These are phyloP conservation scores for Colletotrichum sp. DNA, from an alignment of 2,329 filamentous ascomycete species.

Conservation along the genomic window DNA sequence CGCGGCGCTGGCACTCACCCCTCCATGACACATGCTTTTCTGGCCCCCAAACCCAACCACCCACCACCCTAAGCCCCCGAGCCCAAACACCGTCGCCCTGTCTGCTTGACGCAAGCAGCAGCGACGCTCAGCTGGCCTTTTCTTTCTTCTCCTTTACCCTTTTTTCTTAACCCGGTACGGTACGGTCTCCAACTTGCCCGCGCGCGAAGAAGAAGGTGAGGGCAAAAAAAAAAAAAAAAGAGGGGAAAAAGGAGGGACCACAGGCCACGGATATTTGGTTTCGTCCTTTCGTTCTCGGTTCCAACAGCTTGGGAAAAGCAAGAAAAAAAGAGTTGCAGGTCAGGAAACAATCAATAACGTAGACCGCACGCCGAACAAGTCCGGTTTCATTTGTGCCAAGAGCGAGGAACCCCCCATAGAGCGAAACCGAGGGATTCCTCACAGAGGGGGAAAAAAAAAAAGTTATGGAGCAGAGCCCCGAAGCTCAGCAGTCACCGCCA, in stretches of 20 bases:
- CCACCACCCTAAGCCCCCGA: background rate
- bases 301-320: background rate
- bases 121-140: background rate
- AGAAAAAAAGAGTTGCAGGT: background rate
- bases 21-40: background rate
- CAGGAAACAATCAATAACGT: background rate
- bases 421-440: background rate
- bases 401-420: background rate
- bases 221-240: background rate
- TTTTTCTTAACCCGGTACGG: background rate
- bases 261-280: background rate
- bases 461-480: constrained; percentile 18
- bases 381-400: constrained; percentile 6
- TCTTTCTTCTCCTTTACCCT: background rate
- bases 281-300: background rate
- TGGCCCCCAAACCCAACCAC: background rate
- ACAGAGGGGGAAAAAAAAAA: background rate
- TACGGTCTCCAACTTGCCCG: background rate
- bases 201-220: background rate
- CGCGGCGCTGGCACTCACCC: background rate
- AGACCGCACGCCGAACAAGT: background rate
- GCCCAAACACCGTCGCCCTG: background rate
- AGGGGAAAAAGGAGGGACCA: background rate
- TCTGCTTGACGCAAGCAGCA: background rate
- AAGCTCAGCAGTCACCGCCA: constrained; percentile 11